Conservation (phyloP, 805 yeast species). For the Lipomyces sp. region DNA sequence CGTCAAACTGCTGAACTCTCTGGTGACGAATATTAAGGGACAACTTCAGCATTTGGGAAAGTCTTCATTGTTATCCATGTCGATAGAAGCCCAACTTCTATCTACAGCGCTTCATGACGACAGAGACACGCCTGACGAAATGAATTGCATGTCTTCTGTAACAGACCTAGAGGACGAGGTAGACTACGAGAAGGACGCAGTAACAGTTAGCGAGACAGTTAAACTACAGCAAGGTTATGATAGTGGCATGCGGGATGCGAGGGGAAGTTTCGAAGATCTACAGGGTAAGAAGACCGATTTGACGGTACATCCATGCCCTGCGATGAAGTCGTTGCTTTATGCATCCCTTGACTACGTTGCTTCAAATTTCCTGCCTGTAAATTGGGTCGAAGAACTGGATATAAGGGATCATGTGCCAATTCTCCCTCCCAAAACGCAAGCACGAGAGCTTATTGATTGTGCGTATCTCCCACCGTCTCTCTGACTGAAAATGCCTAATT, state of each 20-base stretch:
- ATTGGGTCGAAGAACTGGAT: slow-evolving; percentile 22
- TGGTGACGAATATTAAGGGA: slow-evolving; percentile 20
- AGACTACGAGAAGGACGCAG: neutral
- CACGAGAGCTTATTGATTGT: slow-evolving; percentile 15
- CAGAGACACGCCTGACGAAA: neutral
- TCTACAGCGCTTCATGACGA: slow-evolving; percentile 14
- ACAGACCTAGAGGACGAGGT: neutral
- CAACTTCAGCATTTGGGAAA: slow-evolving; percentile 26
- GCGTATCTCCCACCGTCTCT: neutral
- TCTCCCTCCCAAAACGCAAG: slow-evolving; percentile 11
- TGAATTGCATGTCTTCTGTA: neutral
- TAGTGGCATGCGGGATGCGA: neutral
- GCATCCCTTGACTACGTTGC: slow-evolving; percentile 29
- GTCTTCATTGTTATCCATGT: slow-evolving; percentile 31
- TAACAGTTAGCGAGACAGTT: neutral
- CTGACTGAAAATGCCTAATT: neutral
- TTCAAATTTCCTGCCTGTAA: slow-evolving; percentile 13
- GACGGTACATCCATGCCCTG: slow-evolving; percentile 2
- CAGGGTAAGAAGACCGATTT: neutral
- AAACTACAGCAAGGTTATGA: neutral
- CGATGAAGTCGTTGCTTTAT: slow-evolving; percentile 11
- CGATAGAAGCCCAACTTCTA: slow-evolving; percentile 25
- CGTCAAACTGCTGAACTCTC: slow-evolving; percentile 11
- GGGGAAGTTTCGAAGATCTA: neutral
- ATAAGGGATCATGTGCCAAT: neutral